phyloP scores from a whole-genome alignment of 192 early-diverging fungal genomes.

The Mortierella hygrophila region DNA sequence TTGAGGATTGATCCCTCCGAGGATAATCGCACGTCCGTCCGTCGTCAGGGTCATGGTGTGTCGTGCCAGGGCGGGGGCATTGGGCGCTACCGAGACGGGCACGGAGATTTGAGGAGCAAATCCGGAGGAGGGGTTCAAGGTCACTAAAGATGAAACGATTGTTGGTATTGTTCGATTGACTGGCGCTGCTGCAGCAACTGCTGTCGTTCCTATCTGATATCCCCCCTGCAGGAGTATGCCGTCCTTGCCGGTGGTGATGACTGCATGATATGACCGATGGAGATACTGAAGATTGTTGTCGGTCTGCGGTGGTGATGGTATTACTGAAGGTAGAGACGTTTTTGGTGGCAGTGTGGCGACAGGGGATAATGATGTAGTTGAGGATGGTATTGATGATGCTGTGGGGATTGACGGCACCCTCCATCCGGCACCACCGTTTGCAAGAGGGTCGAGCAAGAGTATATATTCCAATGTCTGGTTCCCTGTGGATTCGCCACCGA shows the following conservation, averaged over 20 bases:
- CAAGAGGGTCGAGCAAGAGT: slow-evolving; percentile 1
- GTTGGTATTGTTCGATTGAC: slow-evolving; percentile 2
- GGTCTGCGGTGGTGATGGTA: neutral
- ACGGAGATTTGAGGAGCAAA: slow-evolving; percentile 6
- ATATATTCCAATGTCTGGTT: neutral
- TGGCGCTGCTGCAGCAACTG: neutral
- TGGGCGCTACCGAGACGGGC: slow-evolving; percentile 18
- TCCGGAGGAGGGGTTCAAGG: slow-evolving; percentile 4
- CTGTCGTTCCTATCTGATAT: slow-evolving; percentile 8
- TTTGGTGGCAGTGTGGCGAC: neutral
- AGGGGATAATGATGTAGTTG: neutral
- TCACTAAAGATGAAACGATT: slow-evolving; percentile 31
- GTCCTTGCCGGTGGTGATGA: slow-evolving; percentile 32
- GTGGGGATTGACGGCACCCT: neutral
- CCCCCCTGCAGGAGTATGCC: slow-evolving; percentile 38
- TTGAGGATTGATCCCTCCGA: slow-evolving; percentile 26
- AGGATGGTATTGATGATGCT: neutral
- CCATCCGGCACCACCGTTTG: neutral
- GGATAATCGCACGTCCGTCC: slow-evolving; percentile 33
- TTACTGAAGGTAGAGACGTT: neutral
- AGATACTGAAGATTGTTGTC: neutral
- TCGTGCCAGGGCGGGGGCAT: slow-evolving; percentile 28
- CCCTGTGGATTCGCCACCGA: slow-evolving; percentile 19
- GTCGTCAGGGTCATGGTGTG: slow-evolving; percentile 43
- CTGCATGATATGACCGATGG: slow-evolving; percentile 29